These are phyloP conservation scores for Coemansia javaensis DNA, from an alignment of 192 early-diverging fungal species.

Conservation along the genomic window DNA sequence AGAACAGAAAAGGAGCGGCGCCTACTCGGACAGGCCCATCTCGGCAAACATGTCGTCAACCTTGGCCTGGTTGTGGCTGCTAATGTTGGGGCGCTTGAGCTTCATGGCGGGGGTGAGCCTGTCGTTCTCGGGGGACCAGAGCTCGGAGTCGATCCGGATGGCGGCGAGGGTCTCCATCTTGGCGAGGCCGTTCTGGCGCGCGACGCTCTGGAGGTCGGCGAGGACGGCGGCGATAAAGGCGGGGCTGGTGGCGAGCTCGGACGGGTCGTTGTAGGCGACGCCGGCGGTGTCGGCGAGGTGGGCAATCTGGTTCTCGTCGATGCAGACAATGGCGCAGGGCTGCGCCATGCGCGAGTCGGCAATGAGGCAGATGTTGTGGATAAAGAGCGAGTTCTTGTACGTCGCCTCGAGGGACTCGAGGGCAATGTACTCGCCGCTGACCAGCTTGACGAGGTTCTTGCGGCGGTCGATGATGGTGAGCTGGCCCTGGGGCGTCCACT, in stretches of 20 bases:
- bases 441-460: slow-evolving; percentile 93
- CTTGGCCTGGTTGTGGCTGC: slow-evolving; percentile 56
- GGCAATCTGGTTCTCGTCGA: slow-evolving; percentile 52
- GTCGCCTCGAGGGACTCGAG: slow-evolving; percentile 90
- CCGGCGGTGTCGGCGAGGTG: slow-evolving; percentile 46
- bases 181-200: slow-evolving; percentile 65
- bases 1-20: no score
- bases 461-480: slow-evolving; percentile 89
- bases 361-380: slow-evolving; percentile 76
- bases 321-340: slow-evolving; percentile 72
- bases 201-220: slow-evolving; percentile 47
- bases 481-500: slow-evolving; percentile 77
- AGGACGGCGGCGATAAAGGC: slow-evolving; percentile 23
- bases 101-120: slow-evolving; percentile 89
- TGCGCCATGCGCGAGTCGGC: slow-evolving; percentile 68
- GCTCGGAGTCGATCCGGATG: slow-evolving; percentile 63
- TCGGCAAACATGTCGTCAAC: slow-evolving; percentile 26
- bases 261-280: slow-evolving; percentile 26
- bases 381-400: slow-evolving; percentile 76
- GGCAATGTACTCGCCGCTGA: slow-evolving; percentile 90
- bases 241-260: slow-evolving; percentile 20
- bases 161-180: slow-evolving; percentile 69
- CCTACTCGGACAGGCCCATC: slow-evolving; percentile 11
- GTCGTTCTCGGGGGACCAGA: slow-evolving; percentile 87
- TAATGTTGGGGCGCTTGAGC: slow-evolving; percentile 78